phyloP scores from a whole-genome alignment of 2,329 filamentous ascomycete species.

The Pseudogymnoascus sp. region DNA sequence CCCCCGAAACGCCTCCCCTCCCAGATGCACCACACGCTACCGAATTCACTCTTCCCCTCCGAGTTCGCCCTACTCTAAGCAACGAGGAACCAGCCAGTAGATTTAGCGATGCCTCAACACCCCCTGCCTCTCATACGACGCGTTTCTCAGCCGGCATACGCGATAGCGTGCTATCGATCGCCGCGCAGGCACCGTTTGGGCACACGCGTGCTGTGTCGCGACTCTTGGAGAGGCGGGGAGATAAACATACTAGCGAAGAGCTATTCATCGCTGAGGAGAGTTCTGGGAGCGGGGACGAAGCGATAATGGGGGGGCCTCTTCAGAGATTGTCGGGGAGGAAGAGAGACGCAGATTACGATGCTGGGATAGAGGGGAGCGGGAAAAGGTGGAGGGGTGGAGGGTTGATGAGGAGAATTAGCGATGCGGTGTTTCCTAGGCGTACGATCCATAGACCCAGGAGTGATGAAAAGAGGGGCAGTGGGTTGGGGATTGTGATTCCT shows the following conservation, averaged over 20 bases:
- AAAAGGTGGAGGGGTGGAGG: not conserved
- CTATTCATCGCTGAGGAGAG: not conserved
- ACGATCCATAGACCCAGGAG: not conserved
- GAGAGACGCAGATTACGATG: not conserved
- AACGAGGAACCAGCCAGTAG: not conserved
- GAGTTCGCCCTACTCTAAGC: not conserved
- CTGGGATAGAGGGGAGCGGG: not conserved
- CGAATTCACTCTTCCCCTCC: not conserved
- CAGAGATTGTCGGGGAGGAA: not conserved
- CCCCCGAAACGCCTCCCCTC: not conserved
- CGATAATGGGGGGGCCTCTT: not conserved
- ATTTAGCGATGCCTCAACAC: not conserved
- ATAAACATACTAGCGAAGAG: not conserved
- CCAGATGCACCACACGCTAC: not conserved
- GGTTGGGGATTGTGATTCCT: constrained; percentile 3
- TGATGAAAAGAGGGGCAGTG: not conserved
- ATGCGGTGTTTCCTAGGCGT: not conserved
- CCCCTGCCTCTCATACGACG: not conserved
- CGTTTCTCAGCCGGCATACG: not conserved
- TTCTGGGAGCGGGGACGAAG: not conserved
- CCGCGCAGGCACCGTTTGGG: not conserved
- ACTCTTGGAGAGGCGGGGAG: not conserved
- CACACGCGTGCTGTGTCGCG: not conserved
- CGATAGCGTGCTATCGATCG: not conserved
- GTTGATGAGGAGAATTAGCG: not conserved